A percentile compares a stretch with the other conserved stretches of the same genome.
Evolutionary conservation across 352 stramenopile species (phyloP).

Genomic region (Pythium chondricola): DNA sequence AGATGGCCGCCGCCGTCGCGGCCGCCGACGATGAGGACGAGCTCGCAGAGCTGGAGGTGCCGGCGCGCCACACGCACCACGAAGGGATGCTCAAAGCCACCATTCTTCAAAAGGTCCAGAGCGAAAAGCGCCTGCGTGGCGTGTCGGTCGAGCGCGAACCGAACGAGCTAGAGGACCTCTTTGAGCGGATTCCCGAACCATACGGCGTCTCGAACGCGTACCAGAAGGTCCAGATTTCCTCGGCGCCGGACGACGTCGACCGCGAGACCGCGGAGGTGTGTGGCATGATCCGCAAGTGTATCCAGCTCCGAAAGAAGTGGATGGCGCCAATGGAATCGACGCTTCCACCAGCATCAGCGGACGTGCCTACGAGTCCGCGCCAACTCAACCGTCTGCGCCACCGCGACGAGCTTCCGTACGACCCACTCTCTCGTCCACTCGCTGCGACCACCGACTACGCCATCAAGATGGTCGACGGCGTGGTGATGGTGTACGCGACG

Average conservation of each 20-base stretch:
- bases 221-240: conserved; percentile 78
- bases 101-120: conserved; percentile 71
- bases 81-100: conserved; percentile 66
- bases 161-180: conserved; percentile 44
- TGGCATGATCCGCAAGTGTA: conserved; percentile 71
- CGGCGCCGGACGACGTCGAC: conserved; percentile 54
- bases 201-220: conserved; percentile 65
- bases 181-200: conserved; percentile 73
- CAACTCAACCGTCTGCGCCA: conserved; percentile 43
- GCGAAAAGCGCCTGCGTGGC: conserved; percentile 57
- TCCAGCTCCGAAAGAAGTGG: conserved; percentile 66
- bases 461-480: conserved; percentile 51
- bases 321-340: conserved; percentile 41
- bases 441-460: conserved; percentile 41
- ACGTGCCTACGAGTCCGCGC: conserved; percentile 30
- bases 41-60: conserved; percentile 12
- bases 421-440: conserved; percentile 39
- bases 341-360: conserved; percentile 5
- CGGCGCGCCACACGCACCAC: conserved; percentile 30
- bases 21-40: conserved; percentile 17
- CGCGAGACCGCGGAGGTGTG: conserved; percentile 73
- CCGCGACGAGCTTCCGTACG: conserved; percentile 66
- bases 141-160: conserved; percentile 35
- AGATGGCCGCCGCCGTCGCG: conserved; percentile 13
- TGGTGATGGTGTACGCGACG: conserved; percentile 40